Evolutionary conservation across 1,139 yeast genomes (phyloP), one percentile per base, ranked within the genome.

Genomic region (Debaryomyces psychrophilus): DNA sequence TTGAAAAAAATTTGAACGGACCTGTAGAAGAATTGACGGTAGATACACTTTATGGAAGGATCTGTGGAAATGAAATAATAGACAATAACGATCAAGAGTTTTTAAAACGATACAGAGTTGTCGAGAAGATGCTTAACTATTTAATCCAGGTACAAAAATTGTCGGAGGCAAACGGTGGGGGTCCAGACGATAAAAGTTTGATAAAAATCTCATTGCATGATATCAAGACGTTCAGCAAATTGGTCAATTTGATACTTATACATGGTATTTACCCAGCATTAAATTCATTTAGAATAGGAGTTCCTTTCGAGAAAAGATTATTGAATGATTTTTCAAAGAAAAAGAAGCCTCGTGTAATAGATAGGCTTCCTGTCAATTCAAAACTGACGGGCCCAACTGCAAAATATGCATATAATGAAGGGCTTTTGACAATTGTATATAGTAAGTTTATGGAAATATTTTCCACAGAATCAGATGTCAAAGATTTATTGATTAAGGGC

Each of bases 201-300:
- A 77, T 92, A 15, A 72, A 86, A 6, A 85, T 92, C 12, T 88
- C 97, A 0, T 70, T 92, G 8, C 92, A 89, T 58, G 98, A 92
- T 60, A 82, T 92, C 73, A 85, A 83, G 59, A 78, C 82, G 2
- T 80, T 92, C 49, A 85, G 88, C 41, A 79, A 76, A 25, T 60
- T 92, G 41, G 65, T 85, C 22, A 86, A 85, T 50, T 51, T 85
- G 12, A 70, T 92, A 2, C 79, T 90, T 0, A 65, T 86, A 1
- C 85, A 82, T 50, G 92, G 96, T 0, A 73, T 90, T 0, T 87
- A 86, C 53, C 82, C 93, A 0, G 78, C 82, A 27, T 55, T 89
- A 3, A 79, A 82, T 1, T 52, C 61, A 1, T 73, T 69, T 28
- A 77, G 77, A 2, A 73, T 83, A 12, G 90, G 93, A 0, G 76